Conservation (phyloP, 1,284 basidiomycete species). For the Xanthoconium separans region DNA sequence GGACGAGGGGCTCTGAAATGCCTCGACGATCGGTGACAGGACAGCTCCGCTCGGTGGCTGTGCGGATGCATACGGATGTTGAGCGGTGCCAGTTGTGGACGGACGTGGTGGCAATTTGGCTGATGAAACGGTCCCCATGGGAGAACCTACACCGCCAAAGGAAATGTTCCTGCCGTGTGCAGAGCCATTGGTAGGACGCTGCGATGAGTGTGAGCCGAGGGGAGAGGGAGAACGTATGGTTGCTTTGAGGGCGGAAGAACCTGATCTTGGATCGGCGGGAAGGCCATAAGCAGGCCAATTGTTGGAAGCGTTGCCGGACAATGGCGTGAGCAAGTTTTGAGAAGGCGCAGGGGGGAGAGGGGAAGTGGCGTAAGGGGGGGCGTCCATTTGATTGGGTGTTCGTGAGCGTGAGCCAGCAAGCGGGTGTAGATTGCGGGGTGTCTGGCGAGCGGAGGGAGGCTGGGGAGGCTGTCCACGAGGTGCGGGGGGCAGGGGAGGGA, state of each 20-base stretch:
- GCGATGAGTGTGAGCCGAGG: conserved; percentile 40
- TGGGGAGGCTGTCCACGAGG: conserved; percentile 52
- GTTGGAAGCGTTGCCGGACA: conserved; percentile 35
- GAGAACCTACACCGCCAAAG: conserved; percentile 38
- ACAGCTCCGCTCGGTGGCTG: conserved; percentile 40
- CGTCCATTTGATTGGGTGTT: conserved; percentile 56
- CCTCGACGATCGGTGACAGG: conserved; percentile 72
- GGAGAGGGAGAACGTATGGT: conserved; percentile 57
- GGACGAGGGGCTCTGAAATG: conserved; percentile 43
- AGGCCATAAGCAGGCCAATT: conserved; percentile 56
- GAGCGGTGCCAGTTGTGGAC: conserved; percentile 35
- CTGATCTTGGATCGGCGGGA: conserved; percentile 59
- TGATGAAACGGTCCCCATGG: conserved; percentile 28
- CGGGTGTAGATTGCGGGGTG: conserved; percentile 22
- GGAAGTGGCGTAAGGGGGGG: conserved; percentile 50
- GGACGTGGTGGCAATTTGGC: conserved; percentile 44
- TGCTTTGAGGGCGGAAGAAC: conserved; percentile 41
- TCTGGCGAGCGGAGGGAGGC: conserved; percentile 42
- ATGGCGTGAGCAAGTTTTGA: conserved; percentile 47
- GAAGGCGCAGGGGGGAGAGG: conserved; percentile 51
- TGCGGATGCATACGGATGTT: conserved; percentile 53
- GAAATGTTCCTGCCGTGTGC: conserved; percentile 54
- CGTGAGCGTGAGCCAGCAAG: conserved; percentile 39
- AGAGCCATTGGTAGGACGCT: conserved; percentile 31
- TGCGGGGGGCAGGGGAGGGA: conserved; percentile 66